Evolutionary conservation across 768 basidiomycete genomes (phyloP).

Genomic region (Mycena rebaudengoi): DNA sequence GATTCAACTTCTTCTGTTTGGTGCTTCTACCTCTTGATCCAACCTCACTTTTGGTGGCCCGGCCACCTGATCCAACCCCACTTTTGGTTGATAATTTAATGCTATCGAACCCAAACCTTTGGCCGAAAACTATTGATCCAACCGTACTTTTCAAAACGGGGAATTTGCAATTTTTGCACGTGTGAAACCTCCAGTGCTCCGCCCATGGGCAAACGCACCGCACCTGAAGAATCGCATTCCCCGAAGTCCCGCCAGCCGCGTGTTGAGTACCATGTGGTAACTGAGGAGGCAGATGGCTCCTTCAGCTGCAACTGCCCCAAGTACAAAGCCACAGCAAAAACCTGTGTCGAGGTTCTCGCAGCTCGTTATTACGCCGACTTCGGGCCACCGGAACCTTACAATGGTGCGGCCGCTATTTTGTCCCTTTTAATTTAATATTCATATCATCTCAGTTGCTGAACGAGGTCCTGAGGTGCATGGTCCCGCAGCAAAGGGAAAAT

Average conservation of each 20-base stretch:
- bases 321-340: not conserved
- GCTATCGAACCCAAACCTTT: not conserved
- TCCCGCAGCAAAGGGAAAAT: not conserved
- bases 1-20: no score
- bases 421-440: not conserved
- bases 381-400: not conserved
- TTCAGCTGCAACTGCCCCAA: not conserved
- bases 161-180: not conserved
- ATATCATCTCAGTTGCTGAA: not conserved
- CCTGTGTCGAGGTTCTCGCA: not conserved
- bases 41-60: not conserved
- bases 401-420: not conserved
- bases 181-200: no score
- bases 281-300: not conserved
- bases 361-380: not conserved
- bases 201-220: not conserved
- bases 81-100: not conserved
- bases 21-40: not conserved
- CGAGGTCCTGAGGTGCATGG: not conserved
- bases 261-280: no score
- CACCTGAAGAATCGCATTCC: not conserved
- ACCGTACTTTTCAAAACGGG: not conserved
- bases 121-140: not conserved
- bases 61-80: not conserved
- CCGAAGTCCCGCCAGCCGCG: no score